These are phyloP conservation scores for Falciphora oryzae DNA, from an alignment of 2,329 filamentous ascomycete species.

Conservation along the genomic window DNA sequence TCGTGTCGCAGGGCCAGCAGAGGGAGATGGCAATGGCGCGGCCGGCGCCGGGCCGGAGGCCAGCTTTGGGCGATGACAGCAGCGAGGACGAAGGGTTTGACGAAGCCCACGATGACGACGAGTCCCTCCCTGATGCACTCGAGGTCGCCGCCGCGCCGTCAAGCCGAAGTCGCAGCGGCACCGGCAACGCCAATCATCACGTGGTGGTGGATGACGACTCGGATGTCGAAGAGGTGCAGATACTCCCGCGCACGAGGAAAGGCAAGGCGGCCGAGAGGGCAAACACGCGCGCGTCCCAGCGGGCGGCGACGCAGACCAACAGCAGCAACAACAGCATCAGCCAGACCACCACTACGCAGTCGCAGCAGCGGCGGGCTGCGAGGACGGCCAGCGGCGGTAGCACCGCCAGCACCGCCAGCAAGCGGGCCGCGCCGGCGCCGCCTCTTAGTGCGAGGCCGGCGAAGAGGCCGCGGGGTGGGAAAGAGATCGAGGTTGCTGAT, in stretches of 20 bases:
- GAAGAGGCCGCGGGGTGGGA: constrained; percentile 27
- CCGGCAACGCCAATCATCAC: constrained; percentile 15
- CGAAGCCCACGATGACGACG: constrained; percentile 14
- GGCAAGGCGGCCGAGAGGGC: constrained; percentile 27
- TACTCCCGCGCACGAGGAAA: constrained; percentile 23
- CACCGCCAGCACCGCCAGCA: constrained; percentile 17
- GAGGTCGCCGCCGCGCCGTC: constrained; percentile 10
- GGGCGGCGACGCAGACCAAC: constrained; percentile 15
- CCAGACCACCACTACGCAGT: constrained; percentile 19
- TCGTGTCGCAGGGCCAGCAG: constrained; percentile 12
- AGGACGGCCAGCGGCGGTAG: constrained; percentile 10
- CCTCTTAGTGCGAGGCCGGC: constrained; percentile 29
- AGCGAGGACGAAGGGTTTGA: constrained; percentile 27
- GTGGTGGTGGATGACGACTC: constrained; percentile 3
- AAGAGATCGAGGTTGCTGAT: constrained; percentile 24
- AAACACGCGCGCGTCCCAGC: constrained; percentile 19
- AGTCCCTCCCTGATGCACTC: background rate
- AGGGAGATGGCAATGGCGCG: constrained; percentile 12
- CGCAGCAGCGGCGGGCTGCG: constrained; percentile 17
- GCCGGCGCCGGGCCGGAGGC: constrained; percentile 14
- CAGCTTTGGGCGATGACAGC: constrained; percentile 27
- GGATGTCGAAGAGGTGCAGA: constrained; percentile 12
- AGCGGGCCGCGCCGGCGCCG: constrained; percentile 27
- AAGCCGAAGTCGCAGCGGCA: constrained; percentile 32
- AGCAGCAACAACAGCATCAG: constrained; percentile 18